These are phyloP conservation scores for Aspergillus indologenus DNA, from an alignment of 495 filamentous ascomycete species.

Conservation along the genomic window DNA sequence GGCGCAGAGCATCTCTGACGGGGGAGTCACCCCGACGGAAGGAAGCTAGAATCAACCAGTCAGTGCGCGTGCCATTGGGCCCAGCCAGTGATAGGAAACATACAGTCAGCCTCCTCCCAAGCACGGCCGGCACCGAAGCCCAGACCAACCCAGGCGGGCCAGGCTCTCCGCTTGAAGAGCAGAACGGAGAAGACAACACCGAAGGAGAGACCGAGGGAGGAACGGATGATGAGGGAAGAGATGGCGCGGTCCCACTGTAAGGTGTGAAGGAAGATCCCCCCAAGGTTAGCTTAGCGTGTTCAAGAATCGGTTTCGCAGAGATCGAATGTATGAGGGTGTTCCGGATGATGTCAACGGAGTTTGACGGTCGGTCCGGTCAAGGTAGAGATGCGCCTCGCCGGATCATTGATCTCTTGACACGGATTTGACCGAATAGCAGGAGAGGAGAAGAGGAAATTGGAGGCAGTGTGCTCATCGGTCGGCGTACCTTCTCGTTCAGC, in stretches of 20 bases:
- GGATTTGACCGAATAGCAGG: not conserved
- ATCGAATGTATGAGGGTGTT: not conserved
- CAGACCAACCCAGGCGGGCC: constrained; percentile 87
- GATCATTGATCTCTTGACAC: not conserved
- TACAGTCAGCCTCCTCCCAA: constrained; percentile 77
- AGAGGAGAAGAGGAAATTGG: not conserved
- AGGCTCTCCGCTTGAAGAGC: constrained; percentile 94
- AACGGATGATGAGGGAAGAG: constrained; percentile 93
- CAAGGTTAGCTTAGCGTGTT: not conserved
- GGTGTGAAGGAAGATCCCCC: constrained; percentile 14
- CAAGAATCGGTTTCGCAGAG: not conserved
- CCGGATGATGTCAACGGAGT: not conserved
- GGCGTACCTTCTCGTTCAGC: constrained; percentile 86
- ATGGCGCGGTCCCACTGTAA: constrained; percentile 94
- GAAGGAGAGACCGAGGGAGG: constrained; percentile 87
- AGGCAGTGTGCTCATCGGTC: not conserved
- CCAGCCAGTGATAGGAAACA: constrained; percentile 19
- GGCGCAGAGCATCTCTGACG: constrained; percentile 43
- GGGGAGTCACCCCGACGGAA: constrained; percentile 49
- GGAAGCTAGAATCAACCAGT: constrained; percentile 33
- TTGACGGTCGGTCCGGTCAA: not conserved
- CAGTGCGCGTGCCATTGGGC: constrained; percentile 12
- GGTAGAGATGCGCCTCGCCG: not conserved
- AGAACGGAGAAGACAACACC: constrained; percentile 98
- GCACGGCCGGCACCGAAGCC: constrained; percentile 95